Conservation (phyloP, 345 rosid genomes). For the Cardamine occulta region DNA sequence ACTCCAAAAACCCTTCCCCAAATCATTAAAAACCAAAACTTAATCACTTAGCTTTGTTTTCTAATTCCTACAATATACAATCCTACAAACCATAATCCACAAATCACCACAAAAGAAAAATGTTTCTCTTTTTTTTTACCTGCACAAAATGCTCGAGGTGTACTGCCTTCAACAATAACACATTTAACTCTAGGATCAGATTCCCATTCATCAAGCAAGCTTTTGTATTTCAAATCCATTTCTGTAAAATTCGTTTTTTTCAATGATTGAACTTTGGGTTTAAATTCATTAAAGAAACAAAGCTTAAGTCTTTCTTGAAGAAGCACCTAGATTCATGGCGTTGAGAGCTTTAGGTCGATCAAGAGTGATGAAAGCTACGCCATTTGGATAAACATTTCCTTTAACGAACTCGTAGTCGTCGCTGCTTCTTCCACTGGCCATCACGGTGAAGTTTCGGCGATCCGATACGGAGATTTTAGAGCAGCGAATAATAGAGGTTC, state of each 20-base stretch:
- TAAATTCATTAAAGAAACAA: background rate
- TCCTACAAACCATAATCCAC: conserved; percentile 18
- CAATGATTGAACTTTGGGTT: background rate
- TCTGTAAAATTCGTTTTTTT: conserved; percentile 49
- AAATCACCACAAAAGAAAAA: background rate
- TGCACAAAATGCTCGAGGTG: conserved; percentile 86
- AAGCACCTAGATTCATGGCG: conserved; percentile 86
- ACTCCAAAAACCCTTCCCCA: conserved; percentile 39
- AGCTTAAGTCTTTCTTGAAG: background rate
- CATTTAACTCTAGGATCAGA: conserved; percentile 74
- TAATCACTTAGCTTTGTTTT: background rate
- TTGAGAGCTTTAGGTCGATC: conserved; percentile 95
- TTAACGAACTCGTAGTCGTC: conserved; percentile 62
- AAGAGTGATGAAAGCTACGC: conserved; percentile 91
- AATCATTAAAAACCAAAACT: conserved; percentile 15
- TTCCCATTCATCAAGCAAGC: conserved; percentile 89
- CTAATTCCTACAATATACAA: background rate
- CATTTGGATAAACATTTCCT: conserved; percentile 73
- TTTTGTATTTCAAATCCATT: conserved; percentile 77
- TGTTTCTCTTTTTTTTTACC: conserved; percentile 43
- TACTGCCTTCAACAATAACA: conserved; percentile 74
- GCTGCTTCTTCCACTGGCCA: conserved; percentile 48
- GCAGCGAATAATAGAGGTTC: background rate
- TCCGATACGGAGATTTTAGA: conserved; percentile 15
- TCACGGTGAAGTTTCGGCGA: conserved; percentile 45